Percentiles rank a stretch among this genome's conserved stretches.
Conservation (phyloP, 495 filamentous ascomycete genomes). For the Acidomyces sp. region DNA sequence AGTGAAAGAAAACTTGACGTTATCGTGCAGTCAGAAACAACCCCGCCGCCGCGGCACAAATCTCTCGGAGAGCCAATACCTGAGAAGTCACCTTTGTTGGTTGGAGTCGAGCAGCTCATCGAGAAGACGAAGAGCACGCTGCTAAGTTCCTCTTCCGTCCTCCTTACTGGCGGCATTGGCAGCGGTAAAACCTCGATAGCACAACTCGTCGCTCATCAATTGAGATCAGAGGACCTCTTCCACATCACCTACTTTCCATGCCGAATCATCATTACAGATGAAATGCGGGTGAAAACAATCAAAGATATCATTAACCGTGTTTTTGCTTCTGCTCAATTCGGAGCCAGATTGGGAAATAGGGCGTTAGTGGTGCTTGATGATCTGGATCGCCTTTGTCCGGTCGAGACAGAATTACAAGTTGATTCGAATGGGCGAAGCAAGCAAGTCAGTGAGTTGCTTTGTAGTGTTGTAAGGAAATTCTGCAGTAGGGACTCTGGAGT, state of each 20-base stretch:
- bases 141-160: slow-evolving; percentile 71
- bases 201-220: slow-evolving; percentile 48
- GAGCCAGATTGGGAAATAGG: slow-evolving; percentile 66
- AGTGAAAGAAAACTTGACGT: slow-evolving; percentile 58
- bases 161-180: slow-evolving; percentile 77
- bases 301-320: slow-evolving; percentile 74
- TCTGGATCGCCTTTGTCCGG: slow-evolving; percentile 79
- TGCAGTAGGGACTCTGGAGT: slow-evolving; percentile 63
- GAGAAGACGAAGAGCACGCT: slow-evolving; percentile 57
- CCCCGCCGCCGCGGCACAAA: slow-evolving; percentile 26
- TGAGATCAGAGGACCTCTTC: slow-evolving; percentile 54
- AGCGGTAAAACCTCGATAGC: slow-evolving; percentile 74
- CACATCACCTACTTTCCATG: slow-evolving; percentile 74
- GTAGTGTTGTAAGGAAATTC: slow-evolving; percentile 68
- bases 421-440: slow-evolving; percentile 85
- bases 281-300: slow-evolving; percentile 72
- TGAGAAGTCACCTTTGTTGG: slow-evolving; percentile 45
- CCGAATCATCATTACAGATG: slow-evolving; percentile 70
- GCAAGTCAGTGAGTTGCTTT: slow-evolving; percentile 81
- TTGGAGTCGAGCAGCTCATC: slow-evolving; percentile 72
- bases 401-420: slow-evolving; percentile 83
- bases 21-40: slow-evolving; percentile 55
- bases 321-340: slow-evolving; percentile 85
- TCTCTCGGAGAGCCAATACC: slow-evolving; percentile 41
- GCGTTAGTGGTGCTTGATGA: slow-evolving; percentile 82